Percentiles rank a stretch among this genome's conserved stretches.
These are phyloP conservation scores for Eucalyptus cladocalyx DNA, from an alignment of 345 rosid genomes.

Conservation along the genomic window DNA sequence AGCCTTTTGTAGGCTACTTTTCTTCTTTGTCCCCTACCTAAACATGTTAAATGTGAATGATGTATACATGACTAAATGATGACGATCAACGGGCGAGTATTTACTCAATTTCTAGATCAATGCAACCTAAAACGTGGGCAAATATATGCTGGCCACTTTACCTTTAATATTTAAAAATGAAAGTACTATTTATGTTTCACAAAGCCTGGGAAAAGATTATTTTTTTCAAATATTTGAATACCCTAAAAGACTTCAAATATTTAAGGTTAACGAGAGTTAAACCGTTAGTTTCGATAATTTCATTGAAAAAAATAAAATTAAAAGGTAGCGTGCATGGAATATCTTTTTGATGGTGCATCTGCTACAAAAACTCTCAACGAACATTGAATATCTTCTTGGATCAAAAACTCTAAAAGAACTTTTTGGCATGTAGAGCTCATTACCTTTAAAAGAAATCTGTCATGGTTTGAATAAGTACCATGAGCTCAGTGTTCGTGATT, in stretches of 20 bases:
- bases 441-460: neutral
- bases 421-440: neutral
- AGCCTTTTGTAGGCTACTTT: neutral
- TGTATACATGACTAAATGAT: neutral
- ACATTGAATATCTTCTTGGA: no score
- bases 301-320: accelerated
- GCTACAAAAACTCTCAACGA: no score
- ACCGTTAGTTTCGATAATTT: no score
- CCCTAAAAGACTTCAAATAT: neutral
- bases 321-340: accelerated
- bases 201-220: accelerated
- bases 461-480: neutral
- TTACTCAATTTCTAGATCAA: neutral
- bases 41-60: neutral
- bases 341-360: no score
- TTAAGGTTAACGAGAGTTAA: neutral
- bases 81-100: neutral
- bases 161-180: neutral
- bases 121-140: neutral
- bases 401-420: neutral
- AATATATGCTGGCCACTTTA: neutral
- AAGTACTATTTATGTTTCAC: neutral
- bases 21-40: neutral
- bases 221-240: neutral
- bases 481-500: neutral